Conservation (phyloP, 2,329 filamentous ascomycete species). For the Aspergillus uvarum region DNA sequence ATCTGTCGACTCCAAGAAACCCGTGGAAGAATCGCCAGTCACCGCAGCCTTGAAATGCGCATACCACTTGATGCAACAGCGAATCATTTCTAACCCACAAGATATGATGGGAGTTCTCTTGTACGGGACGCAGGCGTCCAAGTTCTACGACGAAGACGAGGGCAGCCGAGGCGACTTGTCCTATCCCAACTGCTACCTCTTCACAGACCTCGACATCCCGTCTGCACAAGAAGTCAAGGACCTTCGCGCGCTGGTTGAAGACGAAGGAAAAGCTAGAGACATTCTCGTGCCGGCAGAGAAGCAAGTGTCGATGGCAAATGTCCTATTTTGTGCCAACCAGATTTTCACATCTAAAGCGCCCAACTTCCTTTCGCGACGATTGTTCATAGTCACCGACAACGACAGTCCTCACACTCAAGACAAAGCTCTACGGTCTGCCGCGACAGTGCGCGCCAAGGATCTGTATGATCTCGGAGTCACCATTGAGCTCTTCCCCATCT, state of each 20-base stretch:
- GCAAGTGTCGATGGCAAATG: slow-evolving; percentile 75
- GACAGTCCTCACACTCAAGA: slow-evolving; percentile 77
- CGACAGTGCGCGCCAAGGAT: slow-evolving; percentile 87
- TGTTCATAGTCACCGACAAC: slow-evolving; percentile 97
- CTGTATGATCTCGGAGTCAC: slow-evolving; percentile 88
- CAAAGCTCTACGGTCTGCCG: slow-evolving; percentile 70
- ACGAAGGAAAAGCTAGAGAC: slow-evolving; percentile 68
- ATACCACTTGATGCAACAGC: slow-evolving; percentile 93
- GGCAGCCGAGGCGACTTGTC: slow-evolving; percentile 57
- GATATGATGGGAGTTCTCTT: slow-evolving; percentile 96
- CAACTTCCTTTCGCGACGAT: slow-evolving; percentile 84
- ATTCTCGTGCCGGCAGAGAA: slow-evolving; percentile 70
- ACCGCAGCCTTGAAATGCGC: slow-evolving; percentile 89
- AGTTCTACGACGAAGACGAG: slow-evolving; percentile 68
- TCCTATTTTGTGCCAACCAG: slow-evolving; percentile 93
- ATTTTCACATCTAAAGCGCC: slow-evolving; percentile 93
- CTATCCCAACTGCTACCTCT: slow-evolving; percentile 90
- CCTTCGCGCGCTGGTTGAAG: slow-evolving; percentile 72
- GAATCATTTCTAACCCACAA: slow-evolving; percentile 92
- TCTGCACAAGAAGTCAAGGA: slow-evolving; percentile 82
- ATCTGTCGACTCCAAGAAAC: slow-evolving; percentile 67
- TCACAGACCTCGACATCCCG: slow-evolving; percentile 84
- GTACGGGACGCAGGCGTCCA: slow-evolving; percentile 84
- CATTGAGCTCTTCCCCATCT: slow-evolving; percentile 92
- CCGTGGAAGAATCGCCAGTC: slow-evolving; percentile 73